A percentile compares a stretch with the other conserved stretches of the same genome.
These are phyloP conservation scores for Zasmidium angulare DNA, from an alignment of 2,329 filamentous ascomycete genomes.

Conservation along the genomic window DNA sequence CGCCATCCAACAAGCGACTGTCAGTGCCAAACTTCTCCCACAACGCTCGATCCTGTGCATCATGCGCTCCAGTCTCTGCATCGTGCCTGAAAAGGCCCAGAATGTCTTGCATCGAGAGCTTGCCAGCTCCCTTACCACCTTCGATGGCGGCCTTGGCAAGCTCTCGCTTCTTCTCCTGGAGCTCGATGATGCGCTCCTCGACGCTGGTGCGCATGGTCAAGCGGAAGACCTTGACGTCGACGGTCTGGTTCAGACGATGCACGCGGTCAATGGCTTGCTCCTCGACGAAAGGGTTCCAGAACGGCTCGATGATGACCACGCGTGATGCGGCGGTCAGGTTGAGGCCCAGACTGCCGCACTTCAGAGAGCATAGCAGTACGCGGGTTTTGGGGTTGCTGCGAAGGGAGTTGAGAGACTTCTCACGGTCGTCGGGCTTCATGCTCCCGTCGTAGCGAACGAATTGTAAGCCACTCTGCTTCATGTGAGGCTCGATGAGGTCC, in stretches of 20 bases:
- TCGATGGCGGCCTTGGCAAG: conserved; percentile 92
- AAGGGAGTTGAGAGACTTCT: conserved; percentile 77
- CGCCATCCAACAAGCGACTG: conserved; percentile 36
- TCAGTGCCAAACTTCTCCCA: conserved; percentile 36
- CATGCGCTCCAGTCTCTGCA: conserved; percentile 46
- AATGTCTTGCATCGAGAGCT: conserved; percentile 90
- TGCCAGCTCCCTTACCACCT: conserved; percentile 72
- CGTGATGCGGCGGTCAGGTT: conserved; percentile 92
- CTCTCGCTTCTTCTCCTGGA: conserved; percentile 90
- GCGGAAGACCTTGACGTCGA: conserved; percentile 93
- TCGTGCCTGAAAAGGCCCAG: conserved; percentile 82
- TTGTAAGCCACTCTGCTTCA: conserved; percentile 69
- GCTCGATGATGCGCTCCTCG: conserved; percentile 88
- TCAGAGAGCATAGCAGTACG: conserved; percentile 86
- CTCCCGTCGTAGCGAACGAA: conserved; percentile 91
- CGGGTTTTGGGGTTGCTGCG: conserved; percentile 73
- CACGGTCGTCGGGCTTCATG: conserved; percentile 91
- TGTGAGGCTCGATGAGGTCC: conserved; percentile 89
- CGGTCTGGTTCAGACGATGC: conserved; percentile 93
- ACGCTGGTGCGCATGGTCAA: conserved; percentile 84
- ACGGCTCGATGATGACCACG: conserved; percentile 93
- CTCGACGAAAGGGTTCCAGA: conserved; percentile 98
- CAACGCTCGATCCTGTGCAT: conserved; percentile 44
- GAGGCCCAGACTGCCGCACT: conserved; percentile 87
- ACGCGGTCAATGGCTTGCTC: conserved; percentile 98